Evolutionary conservation across 2,329 filamentous ascomycete genomes (phyloP).

Genomic region (Neodidymelliopsis sp.): DNA sequence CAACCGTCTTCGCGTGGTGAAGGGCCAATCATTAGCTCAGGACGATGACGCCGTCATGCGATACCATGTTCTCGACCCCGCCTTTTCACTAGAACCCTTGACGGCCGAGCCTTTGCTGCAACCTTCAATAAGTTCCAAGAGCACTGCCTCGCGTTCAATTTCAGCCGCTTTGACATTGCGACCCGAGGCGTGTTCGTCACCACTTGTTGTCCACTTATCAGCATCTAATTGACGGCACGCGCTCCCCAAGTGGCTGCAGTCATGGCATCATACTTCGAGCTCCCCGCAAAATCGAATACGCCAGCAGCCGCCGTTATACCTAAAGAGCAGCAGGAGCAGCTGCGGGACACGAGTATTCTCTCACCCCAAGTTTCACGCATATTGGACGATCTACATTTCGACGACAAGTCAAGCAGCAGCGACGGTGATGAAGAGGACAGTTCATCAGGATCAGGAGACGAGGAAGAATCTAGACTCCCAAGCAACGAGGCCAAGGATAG

Average conservation of each 20-base stretch:
- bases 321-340: constrained; percentile 24
- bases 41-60: constrained; percentile 10
- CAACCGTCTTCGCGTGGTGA: neutral
- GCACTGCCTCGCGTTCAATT: constrained; percentile 11
- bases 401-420: constrained; percentile 37
- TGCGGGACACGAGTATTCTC: constrained; percentile 32
- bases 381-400: constrained; percentile 36
- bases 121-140: constrained; percentile 16
- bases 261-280: constrained; percentile 49
- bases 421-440: constrained; percentile 16
- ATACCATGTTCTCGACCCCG: constrained; percentile 13
- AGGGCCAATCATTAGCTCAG: constrained; percentile 15
- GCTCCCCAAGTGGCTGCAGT: constrained; percentile 11
- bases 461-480: constrained; percentile 19
- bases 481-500: constrained; percentile 15
- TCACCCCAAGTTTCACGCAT: constrained; percentile 42
- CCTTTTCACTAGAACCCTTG: constrained; percentile 9
- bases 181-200: constrained; percentile 3
- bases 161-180: constrained; percentile 14
- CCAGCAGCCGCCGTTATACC: constrained; percentile 21
- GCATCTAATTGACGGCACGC: constrained; percentile 2
- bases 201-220: constrained; percentile 11
- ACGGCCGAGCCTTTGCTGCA: constrained; percentile 14
- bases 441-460: constrained; percentile 5
- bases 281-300: constrained; percentile 29